Evolutionary conservation across 2,329 filamentous ascomycete genomes (phyloP), one percentile per base, ranked within the genome.

Genomic region (Nectriaceae sp.): DNA sequence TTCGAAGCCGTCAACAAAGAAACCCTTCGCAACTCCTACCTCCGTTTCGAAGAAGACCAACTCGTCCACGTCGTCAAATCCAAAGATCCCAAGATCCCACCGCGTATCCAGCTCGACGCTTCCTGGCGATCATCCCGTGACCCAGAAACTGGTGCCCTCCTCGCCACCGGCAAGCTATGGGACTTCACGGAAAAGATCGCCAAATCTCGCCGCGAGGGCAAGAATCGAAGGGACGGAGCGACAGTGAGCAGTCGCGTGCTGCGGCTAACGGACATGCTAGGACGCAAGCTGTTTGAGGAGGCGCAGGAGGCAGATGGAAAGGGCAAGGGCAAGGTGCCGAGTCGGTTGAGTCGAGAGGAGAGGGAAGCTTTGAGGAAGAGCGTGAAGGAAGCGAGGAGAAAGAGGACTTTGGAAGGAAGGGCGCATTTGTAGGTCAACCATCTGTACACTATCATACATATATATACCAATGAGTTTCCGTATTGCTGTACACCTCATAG

Each of bases 1-100:
- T 97, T 97, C 59, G 94, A 99, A 72, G 92, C 94, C 3, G 93
- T 99, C 55, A 99, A 99, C 76, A 97, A 97, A 62, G 93, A 99
- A 69, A 96, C 92, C 0, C 80, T 99, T 47, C 96, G 94, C 65
- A 99, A 99, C 69, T 88, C 92, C 0, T 97, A 93, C 70, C 79
- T 83, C 31, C 84, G 90, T 15, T 96, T 96, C 63, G 85, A 92
- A 59, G 90, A 97, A 63, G 93, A 97, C 61, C 89, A 91, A 8
- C 95, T 97, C 54, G 78, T 97, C 47, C 74, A 89, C 38, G 80
- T 92, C 0, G 78, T 88, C 22, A 89, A 88, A 60, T 77, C 78
- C 46, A 87, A 85, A 59, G 86, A 87, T 52, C 60, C 77, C 24
- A 87, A 87, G 55, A 70, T 78, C 2, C 79, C 79, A 3, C 74